Conservation (phyloP, 805 yeast genomes). For the Candida mattraensis region DNA sequence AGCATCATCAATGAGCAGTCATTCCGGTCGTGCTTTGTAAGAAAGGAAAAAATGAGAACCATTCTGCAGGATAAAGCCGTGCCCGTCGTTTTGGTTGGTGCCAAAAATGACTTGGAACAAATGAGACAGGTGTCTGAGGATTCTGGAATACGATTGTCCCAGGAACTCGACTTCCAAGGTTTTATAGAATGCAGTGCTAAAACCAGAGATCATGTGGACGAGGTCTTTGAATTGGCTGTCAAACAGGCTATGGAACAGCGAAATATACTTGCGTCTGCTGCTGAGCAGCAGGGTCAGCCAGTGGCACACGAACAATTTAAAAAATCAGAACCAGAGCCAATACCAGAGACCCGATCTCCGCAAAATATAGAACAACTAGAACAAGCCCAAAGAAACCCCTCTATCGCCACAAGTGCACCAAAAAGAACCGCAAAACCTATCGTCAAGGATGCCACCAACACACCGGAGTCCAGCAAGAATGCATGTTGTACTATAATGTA, state of each 20-base stretch:
- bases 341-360: background rate
- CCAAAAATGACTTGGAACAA: slow-evolving; percentile 71
- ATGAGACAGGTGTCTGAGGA: slow-evolving; percentile 70
- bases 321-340: background rate
- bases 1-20: slow-evolving; percentile 50
- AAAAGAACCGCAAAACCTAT: no score
- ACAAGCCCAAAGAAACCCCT: background rate
- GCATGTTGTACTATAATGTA: slow-evolving; percentile 7
- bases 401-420: background rate
- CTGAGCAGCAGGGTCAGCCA: background rate
- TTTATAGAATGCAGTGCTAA: slow-evolving; percentile 80
- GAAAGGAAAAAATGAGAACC: slow-evolving; percentile 67
- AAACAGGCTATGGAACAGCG: slow-evolving; percentile 11
- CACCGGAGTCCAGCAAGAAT: background rate
- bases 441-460: no score
- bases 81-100: slow-evolving; percentile 60
- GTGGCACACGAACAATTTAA: background rate
- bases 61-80: slow-evolving; percentile 42
- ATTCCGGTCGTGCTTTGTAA: slow-evolving; percentile 34
- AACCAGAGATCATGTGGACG: slow-evolving; percentile 73
- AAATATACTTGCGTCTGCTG: background rate
- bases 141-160: slow-evolving; percentile 23
- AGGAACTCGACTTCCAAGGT: slow-evolving; percentile 30
- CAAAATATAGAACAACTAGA: background rate
- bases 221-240: slow-evolving; percentile 54